Percentiles rank a stretch among this genome's conserved stretches.
These are phyloP conservation scores for Symbiotaphrina buchneri DNA, from an alignment of 495 filamentous ascomycete species.

Conservation along the genomic window DNA sequence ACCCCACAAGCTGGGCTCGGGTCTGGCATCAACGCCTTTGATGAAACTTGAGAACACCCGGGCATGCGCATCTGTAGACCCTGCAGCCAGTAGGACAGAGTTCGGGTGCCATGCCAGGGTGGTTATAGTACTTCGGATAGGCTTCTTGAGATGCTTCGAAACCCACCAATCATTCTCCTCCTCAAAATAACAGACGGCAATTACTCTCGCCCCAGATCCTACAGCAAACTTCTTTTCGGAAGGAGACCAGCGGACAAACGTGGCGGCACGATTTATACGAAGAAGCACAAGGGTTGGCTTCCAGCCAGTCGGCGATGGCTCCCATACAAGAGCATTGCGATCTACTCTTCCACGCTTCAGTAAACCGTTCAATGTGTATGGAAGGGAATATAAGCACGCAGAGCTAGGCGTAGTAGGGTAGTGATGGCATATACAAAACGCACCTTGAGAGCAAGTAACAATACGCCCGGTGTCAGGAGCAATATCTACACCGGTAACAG, in stretches of 20 bases:
- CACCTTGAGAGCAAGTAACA: conserved; percentile 92
- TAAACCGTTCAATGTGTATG: conserved; percentile 1
- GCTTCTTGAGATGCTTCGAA: conserved; percentile 96
- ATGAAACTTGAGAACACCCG: conserved; percentile 89
- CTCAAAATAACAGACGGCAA: conserved; percentile 97
- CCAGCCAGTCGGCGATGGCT: conserved; percentile 73
- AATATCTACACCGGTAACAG: conserved; percentile 88
- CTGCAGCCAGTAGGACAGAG: conserved; percentile 79
- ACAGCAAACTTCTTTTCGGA: conserved; percentile 95
- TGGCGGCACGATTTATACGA: conserved; percentile 90
- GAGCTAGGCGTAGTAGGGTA: background rate
- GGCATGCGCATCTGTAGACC: conserved; percentile 92
- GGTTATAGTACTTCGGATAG: conserved; percentile 88
- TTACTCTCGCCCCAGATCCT: conserved; percentile 82
- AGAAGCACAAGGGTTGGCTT: conserved; percentile 94
- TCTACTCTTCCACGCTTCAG: conserved; percentile 31
- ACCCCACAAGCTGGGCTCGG: conserved; percentile 80
- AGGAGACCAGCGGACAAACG: conserved; percentile 92
- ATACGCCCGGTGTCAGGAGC: conserved; percentile 76
- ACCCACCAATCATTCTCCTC: conserved; percentile 99
- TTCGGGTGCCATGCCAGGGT: conserved; percentile 93
- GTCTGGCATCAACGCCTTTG: conserved; percentile 76
- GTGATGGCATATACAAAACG: conserved; percentile 4
- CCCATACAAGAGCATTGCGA: conserved; percentile 96
- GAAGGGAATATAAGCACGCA: background rate